phyloP scores from a whole-genome alignment of 306 rosid species.

The Vigna mungo region DNA sequence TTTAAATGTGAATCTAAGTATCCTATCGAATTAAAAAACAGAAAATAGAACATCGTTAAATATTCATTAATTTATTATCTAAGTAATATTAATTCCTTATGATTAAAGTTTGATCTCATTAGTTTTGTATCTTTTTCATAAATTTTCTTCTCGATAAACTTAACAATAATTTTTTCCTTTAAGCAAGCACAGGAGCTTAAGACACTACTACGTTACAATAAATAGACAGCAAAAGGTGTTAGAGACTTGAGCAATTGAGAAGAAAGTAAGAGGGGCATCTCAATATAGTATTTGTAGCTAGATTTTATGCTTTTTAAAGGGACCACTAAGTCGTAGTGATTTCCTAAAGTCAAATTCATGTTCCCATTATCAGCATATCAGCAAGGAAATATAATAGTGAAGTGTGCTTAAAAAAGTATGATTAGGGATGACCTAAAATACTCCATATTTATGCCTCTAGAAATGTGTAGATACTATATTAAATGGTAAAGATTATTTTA shows the following conservation, averaged over 20 bases:
- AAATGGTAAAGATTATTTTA: conserved; percentile 25
- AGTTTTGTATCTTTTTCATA: no score
- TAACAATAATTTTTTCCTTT: conserved; percentile 1
- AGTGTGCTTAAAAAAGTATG: conserved; percentile 48
- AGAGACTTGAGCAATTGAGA: conserved; percentile 32
- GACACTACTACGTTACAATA: background rate
- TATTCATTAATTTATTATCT: no score
- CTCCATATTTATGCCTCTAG: conserved; percentile 37
- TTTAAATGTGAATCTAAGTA: no score
- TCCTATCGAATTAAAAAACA: no score
- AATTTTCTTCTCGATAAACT: no score
- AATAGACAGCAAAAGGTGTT: conserved; percentile 17
- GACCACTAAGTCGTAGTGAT: conserved; percentile 47
- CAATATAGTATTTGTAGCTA: conserved; percentile 8
- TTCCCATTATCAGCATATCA: conserved; percentile 53
- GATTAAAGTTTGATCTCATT: no score
- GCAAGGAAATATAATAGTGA: conserved; percentile 41
- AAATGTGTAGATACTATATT: conserved; percentile 7
- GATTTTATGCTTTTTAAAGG: conserved; percentile 45
- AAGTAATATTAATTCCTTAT: no score
- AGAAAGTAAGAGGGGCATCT: conserved; percentile 44
- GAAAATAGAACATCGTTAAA: no score
- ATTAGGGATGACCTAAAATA: conserved; percentile 53
- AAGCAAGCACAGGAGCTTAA: conserved; percentile 9
- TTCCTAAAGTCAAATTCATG: conserved; percentile 60